Evolutionary conservation across 2,329 filamentous ascomycete species (phyloP), one percentile per base, ranked within the genome.

Genomic region (Fusarium chuoi): DNA sequence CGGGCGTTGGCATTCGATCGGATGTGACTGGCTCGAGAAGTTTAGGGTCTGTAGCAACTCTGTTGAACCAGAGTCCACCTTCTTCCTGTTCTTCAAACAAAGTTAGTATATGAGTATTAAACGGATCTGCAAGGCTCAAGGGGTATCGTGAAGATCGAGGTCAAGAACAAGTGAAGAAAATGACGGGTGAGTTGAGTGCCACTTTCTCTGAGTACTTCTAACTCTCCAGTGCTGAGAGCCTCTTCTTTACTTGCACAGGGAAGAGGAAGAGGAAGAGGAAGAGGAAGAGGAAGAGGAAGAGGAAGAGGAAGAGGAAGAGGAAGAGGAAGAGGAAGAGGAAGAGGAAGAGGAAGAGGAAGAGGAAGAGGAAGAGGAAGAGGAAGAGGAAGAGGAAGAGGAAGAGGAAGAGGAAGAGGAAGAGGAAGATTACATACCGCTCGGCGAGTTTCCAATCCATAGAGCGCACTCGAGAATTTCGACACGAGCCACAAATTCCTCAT

Each of bases 401-500:
- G 30, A 28, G 28, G 28, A 30, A 30, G 28, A 30, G 30, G 30
- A 30, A 30, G 30, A 30, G 30, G 30, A 30, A 12, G 30, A 30
- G 30, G 11, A 30, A 35, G 6, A 17, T 13, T n/a, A 42, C 54
- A 62, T 64, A 77, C 76, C 68, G 36, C 28, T 38, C 14, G 54
- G 55, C 48, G 64, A 55, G 28, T 52, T 62, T 39, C 54, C 62
- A 54, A 75, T 64, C 75, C 73, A 79, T 69, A 77, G 71, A 38
- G 69, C 70, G 55, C 75, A 79, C 54, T 79, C 75, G 26, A 79
- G 66, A 17, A 79, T 54, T 62, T 79, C 78, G 13, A 79, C 78
- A 28, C 70, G 70, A 22, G 48, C 42, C 9, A 68, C 76, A 44
- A 79, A 79, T 5, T 74, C 60, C 18, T 74, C 66, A 39, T 75